These are phyloP conservation scores for Chalciporus piperatus DNA, from an alignment of 768 basidiomycete genomes.

Conservation along the genomic window DNA sequence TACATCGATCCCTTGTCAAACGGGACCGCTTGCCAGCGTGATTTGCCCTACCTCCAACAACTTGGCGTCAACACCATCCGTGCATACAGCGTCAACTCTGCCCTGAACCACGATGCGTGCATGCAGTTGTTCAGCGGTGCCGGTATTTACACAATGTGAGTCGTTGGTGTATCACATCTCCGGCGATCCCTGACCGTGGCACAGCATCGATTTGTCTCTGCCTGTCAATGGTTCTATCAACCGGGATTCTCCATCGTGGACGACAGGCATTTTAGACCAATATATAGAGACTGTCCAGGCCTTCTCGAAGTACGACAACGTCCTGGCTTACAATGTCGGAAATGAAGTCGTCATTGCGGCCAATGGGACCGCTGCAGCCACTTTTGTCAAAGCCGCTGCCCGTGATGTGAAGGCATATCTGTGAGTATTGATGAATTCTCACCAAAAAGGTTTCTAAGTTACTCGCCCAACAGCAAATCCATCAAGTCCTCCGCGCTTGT, in stretches of 20 bases:
- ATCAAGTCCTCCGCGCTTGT: conserved; percentile 66
- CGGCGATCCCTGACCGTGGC: conserved; percentile 7
- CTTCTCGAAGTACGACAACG: conserved; percentile 85
- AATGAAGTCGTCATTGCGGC: conserved; percentile 69
- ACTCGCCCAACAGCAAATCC: conserved; percentile 44
- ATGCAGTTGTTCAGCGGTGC: conserved; percentile 75
- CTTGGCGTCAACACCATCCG: conserved; percentile 81
- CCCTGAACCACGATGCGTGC: conserved; percentile 82
- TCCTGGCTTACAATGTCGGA: conserved; percentile 86
- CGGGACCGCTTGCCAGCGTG: conserved; percentile 65
- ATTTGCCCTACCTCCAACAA: conserved; percentile 72
- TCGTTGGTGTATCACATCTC: conserved; percentile 5
- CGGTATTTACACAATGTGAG: conserved; percentile 88
- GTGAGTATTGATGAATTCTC: conserved; percentile 37
- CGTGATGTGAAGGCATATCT: conserved; percentile 86
- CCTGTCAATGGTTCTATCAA: conserved; percentile 87
- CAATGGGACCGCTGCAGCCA: conserved; percentile 58
- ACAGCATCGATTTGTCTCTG: conserved; percentile 80
- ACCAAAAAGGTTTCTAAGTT: neutral
- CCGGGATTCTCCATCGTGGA: conserved; percentile 71
- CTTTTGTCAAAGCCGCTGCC: conserved; percentile 89
- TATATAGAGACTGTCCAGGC: conserved; percentile 76
- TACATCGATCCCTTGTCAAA: conserved; percentile 81
- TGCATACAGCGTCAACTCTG: conserved; percentile 82
- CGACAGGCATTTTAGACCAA: conserved; percentile 72